Percentiles rank a stretch among this genome's conserved stretches.
Conservation (phyloP, 495 filamentous ascomycete species). For the Aspergillus haitiensis region DNA sequence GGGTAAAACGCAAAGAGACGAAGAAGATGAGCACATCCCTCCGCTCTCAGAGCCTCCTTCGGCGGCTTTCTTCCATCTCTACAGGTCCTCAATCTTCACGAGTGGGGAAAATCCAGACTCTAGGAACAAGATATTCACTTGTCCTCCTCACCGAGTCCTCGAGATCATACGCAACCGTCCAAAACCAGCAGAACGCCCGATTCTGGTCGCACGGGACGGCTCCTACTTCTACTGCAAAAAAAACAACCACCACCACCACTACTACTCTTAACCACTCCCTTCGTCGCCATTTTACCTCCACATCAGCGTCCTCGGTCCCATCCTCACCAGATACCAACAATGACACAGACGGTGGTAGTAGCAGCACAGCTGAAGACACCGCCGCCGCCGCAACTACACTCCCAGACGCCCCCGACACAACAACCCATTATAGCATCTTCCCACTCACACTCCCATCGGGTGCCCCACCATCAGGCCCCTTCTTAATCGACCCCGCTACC, state of each 20-base stretch:
- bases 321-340: neutral
- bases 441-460: conserved; percentile 75
- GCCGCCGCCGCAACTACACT: conserved; percentile 11
- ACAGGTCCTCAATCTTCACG: neutral
- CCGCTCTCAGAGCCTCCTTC: conserved; percentile 25
- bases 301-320: conserved; percentile 14
- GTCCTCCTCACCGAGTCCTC: neutral
- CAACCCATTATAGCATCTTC: conserved; percentile 84
- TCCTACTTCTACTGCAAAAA: too few species aligned
- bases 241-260: neutral
- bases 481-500: conserved; percentile 62
- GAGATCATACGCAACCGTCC: too few species aligned
- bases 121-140: neutral
- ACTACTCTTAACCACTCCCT: neutral
- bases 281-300: neutral
- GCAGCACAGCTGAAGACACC: neutral
- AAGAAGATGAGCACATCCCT: conserved; percentile 11
- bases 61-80: conserved; percentile 8
- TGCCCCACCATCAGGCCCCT: conserved; percentile 74
- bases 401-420: conserved; percentile 39
- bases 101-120: neutral
- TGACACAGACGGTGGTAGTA: too few species aligned
- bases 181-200: too few species aligned
- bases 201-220: too few species aligned
- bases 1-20: neutral